Percentiles rank a stretch among this genome's conserved stretches.
Conservation (phyloP, 805 yeast genomes). For the Limtongia smithiae region DNA sequence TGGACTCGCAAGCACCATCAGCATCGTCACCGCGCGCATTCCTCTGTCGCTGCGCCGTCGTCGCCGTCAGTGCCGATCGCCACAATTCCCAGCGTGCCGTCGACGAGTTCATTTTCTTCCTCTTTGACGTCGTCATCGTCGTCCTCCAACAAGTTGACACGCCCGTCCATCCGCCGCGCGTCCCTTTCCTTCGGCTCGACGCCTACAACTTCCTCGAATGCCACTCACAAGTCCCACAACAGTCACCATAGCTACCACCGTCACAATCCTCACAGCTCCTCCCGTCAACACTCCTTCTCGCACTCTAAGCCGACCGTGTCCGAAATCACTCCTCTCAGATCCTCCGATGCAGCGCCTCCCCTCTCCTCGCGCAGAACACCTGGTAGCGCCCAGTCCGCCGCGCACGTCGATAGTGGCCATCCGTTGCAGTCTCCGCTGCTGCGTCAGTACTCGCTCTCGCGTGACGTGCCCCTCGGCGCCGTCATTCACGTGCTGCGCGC, state of each 20-base stretch:
- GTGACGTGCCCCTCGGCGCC: conserved; percentile 77
- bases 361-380: background rate
- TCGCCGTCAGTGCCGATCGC: no score
- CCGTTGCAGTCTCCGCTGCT: conserved; percentile 45
- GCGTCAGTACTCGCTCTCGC: conserved; percentile 58
- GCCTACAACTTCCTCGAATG: conserved; percentile 6
- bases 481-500: conserved; percentile 62
- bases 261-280: no score
- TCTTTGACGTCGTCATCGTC: no score
- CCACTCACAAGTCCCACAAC: no score
- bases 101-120: no score
- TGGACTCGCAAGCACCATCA: conserved; percentile 21
- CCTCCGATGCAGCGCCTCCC: background rate
- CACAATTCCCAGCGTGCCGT: no score
- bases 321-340: no score
- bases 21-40: conserved; percentile 28
- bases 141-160: no score
- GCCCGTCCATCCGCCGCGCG: no score
- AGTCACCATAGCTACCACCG: background rate
- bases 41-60: no score
- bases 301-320: no score
- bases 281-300: no score
- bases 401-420: conserved; percentile 57
- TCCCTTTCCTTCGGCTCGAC: background rate
- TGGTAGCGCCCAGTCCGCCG: background rate